Conservation (phyloP, 805 yeast genomes). For the Debaryomyces maramus region DNA sequence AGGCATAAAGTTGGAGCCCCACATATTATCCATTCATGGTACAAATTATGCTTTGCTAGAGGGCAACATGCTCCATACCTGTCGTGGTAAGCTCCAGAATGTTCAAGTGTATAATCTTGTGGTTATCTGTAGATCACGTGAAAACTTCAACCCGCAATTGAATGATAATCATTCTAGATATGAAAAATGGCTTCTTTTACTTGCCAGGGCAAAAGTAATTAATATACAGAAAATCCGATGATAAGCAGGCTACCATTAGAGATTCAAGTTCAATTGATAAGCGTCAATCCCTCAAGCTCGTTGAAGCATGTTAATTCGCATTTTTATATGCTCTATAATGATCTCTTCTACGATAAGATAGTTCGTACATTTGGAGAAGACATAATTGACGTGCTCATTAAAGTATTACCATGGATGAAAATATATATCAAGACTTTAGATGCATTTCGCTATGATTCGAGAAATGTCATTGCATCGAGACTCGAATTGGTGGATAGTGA, state of each 20-base stretch:
- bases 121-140: too few species aligned
- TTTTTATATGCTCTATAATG: slow-evolving; percentile 52
- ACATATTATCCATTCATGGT: too few species aligned
- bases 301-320: slow-evolving; percentile 38
- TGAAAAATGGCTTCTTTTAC: too few species aligned
- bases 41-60: too few species aligned
- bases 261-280: slow-evolving; percentile 38
- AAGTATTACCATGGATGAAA: slow-evolving; percentile 39
- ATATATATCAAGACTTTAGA: slow-evolving; percentile 42
- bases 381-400: slow-evolving; percentile 28
- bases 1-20: too few species aligned
- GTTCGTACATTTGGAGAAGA: slow-evolving; percentile 38
- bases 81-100: too few species aligned
- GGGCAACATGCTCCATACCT: too few species aligned
- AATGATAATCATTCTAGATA: too few species aligned
- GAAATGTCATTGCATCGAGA: slow-evolving; percentile 28
- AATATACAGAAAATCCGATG: slow-evolving; percentile 10
- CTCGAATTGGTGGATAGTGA: slow-evolving; percentile 28
- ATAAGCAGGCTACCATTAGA: slow-evolving; percentile 40
- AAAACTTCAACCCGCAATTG: too few species aligned
- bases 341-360: slow-evolving; percentile 43
- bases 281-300: slow-evolving; percentile 31
- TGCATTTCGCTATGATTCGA: slow-evolving; percentile 26
- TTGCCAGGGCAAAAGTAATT: too few species aligned
- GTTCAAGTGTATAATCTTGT: too few species aligned